Percentiles rank a stretch among this genome's conserved stretches.
Conservation (phyloP, 805 yeast species). For the Candida golubevii region DNA sequence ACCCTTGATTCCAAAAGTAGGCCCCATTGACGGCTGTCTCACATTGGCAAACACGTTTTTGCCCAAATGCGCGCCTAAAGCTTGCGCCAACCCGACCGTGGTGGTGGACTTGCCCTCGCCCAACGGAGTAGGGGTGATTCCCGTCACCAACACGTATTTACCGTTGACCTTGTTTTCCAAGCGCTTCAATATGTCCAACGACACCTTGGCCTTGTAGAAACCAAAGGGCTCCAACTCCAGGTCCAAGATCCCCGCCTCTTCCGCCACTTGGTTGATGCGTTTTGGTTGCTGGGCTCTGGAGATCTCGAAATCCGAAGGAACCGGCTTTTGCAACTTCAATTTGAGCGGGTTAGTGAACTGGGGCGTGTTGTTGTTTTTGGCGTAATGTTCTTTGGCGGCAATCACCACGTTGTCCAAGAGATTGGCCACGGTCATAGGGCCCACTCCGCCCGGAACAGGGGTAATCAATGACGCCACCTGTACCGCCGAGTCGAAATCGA, state of each 20-base stretch:
- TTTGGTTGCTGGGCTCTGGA: constrained; percentile 74
- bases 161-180: constrained; percentile 59
- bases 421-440: constrained; percentile 90
- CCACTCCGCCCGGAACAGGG: constrained; percentile 93
- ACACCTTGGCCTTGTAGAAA: constrained; percentile 71
- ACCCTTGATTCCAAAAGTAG: constrained; percentile 84
- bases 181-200: constrained; percentile 58
- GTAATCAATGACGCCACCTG: constrained; percentile 60
- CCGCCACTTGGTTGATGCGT: constrained; percentile 61
- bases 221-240: constrained; percentile 74
- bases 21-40: constrained; percentile 87
- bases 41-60: constrained; percentile 74
- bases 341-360: constrained; percentile 51
- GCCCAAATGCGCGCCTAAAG: constrained; percentile 70
- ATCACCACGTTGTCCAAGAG: constrained; percentile 65
- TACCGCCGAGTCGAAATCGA: constrained; percentile 55
- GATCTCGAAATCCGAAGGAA: constrained; percentile 77
- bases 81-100: constrained; percentile 78
- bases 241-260: constrained; percentile 63
- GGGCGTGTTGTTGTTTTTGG: constrained; percentile 39
- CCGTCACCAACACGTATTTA: constrained; percentile 71
- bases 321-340: constrained; percentile 56
- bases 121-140: constrained; percentile 81
- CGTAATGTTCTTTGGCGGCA: constrained; percentile 56
- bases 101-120: constrained; percentile 88